These are phyloP conservation scores for Aureobasidium sp. DNA, from an alignment of 2,329 filamentous ascomycete genomes.

Conservation along the genomic window DNA sequence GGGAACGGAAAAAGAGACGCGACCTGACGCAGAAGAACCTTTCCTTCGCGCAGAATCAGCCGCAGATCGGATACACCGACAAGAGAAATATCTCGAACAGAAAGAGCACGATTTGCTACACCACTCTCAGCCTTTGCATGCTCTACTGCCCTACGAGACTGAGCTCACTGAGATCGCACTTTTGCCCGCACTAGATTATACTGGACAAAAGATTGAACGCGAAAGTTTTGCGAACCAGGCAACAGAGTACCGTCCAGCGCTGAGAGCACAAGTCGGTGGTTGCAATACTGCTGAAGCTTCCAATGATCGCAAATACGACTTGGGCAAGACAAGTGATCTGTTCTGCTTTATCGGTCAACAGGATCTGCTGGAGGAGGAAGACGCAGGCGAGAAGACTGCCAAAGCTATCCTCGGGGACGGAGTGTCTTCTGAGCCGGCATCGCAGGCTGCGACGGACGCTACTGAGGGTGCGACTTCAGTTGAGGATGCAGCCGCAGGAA, in stretches of 20 bases:
- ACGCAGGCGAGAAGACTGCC: neutral
- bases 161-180: slow-evolving; percentile 39
- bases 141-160: slow-evolving; percentile 38
- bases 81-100: slow-evolving; percentile 15
- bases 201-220: slow-evolving; percentile 42
- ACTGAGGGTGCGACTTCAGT: neutral
- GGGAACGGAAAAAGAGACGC: slow-evolving; percentile 4
- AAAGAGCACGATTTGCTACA: slow-evolving; percentile 42
- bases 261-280: slow-evolving; percentile 58
- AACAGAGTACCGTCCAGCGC: slow-evolving; percentile 46
- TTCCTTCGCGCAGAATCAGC: slow-evolving; percentile 27
- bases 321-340: slow-evolving; percentile 46
- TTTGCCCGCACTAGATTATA: slow-evolving; percentile 56
- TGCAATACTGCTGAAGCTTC: slow-evolving; percentile 41
- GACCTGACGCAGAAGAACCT: slow-evolving; percentile 20
- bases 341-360: slow-evolving; percentile 48
- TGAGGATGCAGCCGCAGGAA: neutral
- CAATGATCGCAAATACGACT: slow-evolving; percentile 24
- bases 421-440: neutral
- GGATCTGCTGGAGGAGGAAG: neutral
- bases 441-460: neutral
- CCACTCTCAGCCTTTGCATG: slow-evolving; percentile 37
- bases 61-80: slow-evolving; percentile 24
- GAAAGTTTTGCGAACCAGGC: slow-evolving; percentile 38
- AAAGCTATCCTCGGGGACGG: neutral